Conservation (phyloP, 1,139 yeast species). For the Saccharomycopsis hybrid region DNA sequence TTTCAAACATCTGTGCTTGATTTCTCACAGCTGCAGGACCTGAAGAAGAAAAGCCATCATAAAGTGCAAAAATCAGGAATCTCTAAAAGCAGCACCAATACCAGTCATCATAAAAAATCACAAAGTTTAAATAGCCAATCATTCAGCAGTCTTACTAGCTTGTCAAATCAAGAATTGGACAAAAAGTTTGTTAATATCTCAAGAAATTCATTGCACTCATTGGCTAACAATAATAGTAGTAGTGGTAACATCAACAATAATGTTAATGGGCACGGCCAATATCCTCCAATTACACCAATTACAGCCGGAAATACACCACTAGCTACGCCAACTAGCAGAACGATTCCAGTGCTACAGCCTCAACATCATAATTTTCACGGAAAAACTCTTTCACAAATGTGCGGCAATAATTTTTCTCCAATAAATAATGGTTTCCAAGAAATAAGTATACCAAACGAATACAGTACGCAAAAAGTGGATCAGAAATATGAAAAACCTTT, state of each 20-base stretch:
- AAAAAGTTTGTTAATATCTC: not conserved
- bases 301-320: not conserved
- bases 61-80: constrained; percentile 9
- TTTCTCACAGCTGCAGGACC: constrained; percentile 2
- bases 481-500: too few species aligned
- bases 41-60: constrained; percentile 6
- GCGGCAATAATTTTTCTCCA: constrained; percentile 8
- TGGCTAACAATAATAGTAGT: not conserved
- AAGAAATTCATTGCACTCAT: constrained; percentile 1
- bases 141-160: not conserved
- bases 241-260: too few species aligned
- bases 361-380: constrained; percentile 2
- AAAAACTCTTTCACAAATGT: constrained; percentile 1
- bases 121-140: constrained; percentile 14
- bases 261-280: not conserved
- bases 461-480: not conserved
- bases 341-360: constrained; percentile 3
- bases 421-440: constrained; percentile 3
- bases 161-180: constrained; percentile 12
- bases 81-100: not conserved
- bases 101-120: constrained; percentile 13
- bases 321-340: not conserved
- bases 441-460: not conserved
- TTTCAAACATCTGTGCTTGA: constrained; percentile 19
- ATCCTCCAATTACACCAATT: not conserved